Evolutionary conservation across 768 basidiomycete species (phyloP).

Genomic region (Xerocomus potaroensis): DNA sequence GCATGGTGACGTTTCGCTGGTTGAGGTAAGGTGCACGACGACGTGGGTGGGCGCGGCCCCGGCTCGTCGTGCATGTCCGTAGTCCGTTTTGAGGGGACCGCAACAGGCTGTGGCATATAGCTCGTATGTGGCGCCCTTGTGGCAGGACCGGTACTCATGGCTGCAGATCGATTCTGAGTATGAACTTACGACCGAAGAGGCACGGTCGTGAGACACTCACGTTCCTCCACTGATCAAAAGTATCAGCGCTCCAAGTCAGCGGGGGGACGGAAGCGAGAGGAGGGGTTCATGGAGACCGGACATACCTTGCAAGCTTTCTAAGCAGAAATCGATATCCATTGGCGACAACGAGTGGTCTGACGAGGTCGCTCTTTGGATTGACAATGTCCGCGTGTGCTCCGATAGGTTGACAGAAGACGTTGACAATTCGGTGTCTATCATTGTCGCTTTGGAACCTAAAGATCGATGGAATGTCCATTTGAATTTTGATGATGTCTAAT

Average conservation of each 20-base stretch:
- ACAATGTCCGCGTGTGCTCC: conserved; percentile 22
- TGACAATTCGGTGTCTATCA: conserved; percentile 15
- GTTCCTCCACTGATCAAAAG: conserved; percentile 9
- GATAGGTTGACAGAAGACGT: conserved; percentile 10
- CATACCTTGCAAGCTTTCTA: conserved; percentile 16
- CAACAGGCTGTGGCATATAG: neutral
- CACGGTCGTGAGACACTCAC: conserved; percentile 5
- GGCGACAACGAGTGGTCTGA: conserved; percentile 16
- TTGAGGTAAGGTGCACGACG: conserved; percentile 9
- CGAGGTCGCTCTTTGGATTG: conserved; percentile 6
- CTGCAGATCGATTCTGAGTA: conserved; percentile 9
- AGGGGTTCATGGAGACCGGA: neutral
- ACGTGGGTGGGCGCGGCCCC: conserved; percentile 1
- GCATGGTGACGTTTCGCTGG: conserved; percentile 15
- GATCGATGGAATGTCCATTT: neutral
- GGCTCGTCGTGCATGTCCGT: conserved; percentile 1
- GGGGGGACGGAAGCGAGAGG: neutral
- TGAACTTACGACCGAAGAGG: neutral
- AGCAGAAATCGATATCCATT: conserved; percentile 19
- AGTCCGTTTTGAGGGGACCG: conserved; percentile 16
- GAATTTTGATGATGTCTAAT: conserved; percentile 3
- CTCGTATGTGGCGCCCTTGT: neutral
- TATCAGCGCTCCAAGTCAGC: conserved; percentile 4
- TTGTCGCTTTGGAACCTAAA: conserved; percentile 6
- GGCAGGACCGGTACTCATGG: neutral